Evolutionary conservation across 768 basidiomycete genomes (phyloP), one percentile per base, ranked within the genome.

Genomic region (Xerocomellus amylosporus): DNA sequence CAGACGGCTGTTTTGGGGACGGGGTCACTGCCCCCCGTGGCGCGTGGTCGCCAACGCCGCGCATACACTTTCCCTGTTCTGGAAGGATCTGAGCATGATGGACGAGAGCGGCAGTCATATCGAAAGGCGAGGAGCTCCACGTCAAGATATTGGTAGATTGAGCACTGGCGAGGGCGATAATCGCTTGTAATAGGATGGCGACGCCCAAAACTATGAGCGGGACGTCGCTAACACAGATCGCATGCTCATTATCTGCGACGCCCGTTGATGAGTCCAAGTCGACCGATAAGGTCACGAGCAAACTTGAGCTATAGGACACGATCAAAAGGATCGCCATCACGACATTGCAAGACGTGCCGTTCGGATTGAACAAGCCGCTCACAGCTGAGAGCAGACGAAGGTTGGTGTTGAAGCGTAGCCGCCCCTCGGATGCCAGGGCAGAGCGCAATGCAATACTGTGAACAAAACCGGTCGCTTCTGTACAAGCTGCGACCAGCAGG

Each of bases 121-220:
- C 69, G 15, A 73, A 59, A 17, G 65, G 55, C 2, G 70, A 71
- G 28, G 69, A 66, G 19, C 71, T 72, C 71, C 71, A 71, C 10
- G 71, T 71, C 42, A 64, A 34, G 33, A 71, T 56, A 49, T 64
- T 58, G 17, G 65, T 62, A 22, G 50, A 28, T n/a, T 56, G 44
- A 17, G 62, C 55, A 17, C 65, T 67, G 2, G 44, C 45, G 24
- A 71, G 50, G 8, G 65, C 67, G 28, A 72, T 61, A 5, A 59
- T 5, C 1, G 54, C 65, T 46, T 71, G 71, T 17, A 61, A 45
- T 1, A 63, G 39, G 22, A 72, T 54, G 17, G 60, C 5, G 22
- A 62, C 41, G 5, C 71, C 69, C 24, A 72, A 48, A 6, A 71
- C 54, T 17, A 71, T 50, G 26, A 71, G 60, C 3, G 71, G 71